Percentiles rank a stretch among this genome's conserved stretches.
Conservation (phyloP, 2,329 filamentous ascomycete genomes). For the Trichophaea hybrida region DNA sequence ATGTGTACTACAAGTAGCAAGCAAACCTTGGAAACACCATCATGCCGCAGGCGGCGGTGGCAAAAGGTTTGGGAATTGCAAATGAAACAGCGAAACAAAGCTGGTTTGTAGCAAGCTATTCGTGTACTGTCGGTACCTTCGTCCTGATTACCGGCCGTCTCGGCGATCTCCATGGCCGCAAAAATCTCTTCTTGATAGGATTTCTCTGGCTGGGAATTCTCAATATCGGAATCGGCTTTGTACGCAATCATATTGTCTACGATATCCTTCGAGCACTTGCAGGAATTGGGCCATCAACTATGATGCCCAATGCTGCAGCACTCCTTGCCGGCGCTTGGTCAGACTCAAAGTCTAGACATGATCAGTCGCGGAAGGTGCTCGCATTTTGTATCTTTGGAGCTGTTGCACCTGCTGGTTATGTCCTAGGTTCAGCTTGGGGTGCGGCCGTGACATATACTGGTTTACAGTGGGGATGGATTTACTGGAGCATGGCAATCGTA, state of each 20-base stretch:
- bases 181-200: constrained; percentile 41
- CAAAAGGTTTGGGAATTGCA: constrained; percentile 10
- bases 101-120: constrained; percentile 20
- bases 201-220: constrained; percentile 43
- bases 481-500: constrained; percentile 21
- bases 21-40: constrained; percentile 18
- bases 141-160: constrained; percentile 44
- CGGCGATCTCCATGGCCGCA: constrained; percentile 45
- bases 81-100: constrained; percentile 6
- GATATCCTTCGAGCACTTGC: constrained; percentile 35
- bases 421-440: constrained; percentile 11
- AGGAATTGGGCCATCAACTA: constrained; percentile 39
- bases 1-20: constrained; percentile 9
- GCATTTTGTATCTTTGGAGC: constrained; percentile 19
- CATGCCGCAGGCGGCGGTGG: constrained; percentile 13
- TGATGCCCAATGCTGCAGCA: constrained; percentile 42
- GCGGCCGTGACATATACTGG: constrained; percentile 10
- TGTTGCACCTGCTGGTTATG: constrained; percentile 15
- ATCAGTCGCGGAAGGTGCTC: constrained; percentile 18
- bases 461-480: constrained; percentile 17
- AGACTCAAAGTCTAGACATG: neutral
- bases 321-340: constrained; percentile 30
- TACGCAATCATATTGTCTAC: constrained; percentile 34
- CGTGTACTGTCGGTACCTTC: constrained; percentile 37
- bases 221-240: constrained; percentile 40